Evolutionary conservation across 2,329 filamentous ascomycete species (phyloP).

Genomic region (Rugonectria rugulosa): DNA sequence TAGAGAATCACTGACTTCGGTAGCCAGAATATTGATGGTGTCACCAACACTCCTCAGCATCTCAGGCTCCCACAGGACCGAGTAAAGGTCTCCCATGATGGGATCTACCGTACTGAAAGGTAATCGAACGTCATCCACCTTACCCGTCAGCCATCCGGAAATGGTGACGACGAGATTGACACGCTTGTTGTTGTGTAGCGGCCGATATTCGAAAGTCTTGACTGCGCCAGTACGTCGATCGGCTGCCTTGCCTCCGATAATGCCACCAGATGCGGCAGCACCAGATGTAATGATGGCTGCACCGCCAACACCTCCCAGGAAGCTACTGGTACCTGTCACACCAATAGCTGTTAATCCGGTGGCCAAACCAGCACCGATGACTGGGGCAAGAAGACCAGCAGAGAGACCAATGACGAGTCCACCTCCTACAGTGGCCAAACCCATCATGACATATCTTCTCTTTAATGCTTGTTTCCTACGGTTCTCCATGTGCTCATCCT

Average conservation of each 20-base stretch:
- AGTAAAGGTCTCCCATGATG: slow-evolving; percentile 98
- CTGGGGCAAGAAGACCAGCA: slow-evolving; percentile 87
- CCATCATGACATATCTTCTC: slow-evolving; percentile 92
- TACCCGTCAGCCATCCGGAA: slow-evolving; percentile 98
- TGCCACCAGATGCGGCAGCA: slow-evolving; percentile 84
- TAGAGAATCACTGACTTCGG: slow-evolving; percentile 72
- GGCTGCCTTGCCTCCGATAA: slow-evolving; percentile 87
- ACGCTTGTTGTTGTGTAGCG: slow-evolving; percentile 96
- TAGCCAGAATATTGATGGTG: slow-evolving; percentile 97
- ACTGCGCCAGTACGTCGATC: slow-evolving; percentile 88
- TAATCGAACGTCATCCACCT: slow-evolving; percentile 93
- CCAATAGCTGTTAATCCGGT: slow-evolving; percentile 96
- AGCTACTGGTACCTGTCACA: slow-evolving; percentile 85
- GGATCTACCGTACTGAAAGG: slow-evolving; percentile 97
- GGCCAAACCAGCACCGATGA: slow-evolving; percentile 92
- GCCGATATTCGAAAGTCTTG: slow-evolving; percentile 95
- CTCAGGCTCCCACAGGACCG: slow-evolving; percentile 95
- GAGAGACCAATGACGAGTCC: slow-evolving; percentile 95
- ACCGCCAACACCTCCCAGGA: slow-evolving; percentile 89
- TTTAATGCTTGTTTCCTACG: slow-evolving; percentile 83
- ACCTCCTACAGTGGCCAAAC: slow-evolving; percentile 92
- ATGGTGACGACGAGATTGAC: slow-evolving; percentile 96
- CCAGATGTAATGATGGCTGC: slow-evolving; percentile 93
- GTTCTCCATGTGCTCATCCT: slow-evolving; percentile 90
- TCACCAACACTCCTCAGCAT: slow-evolving; percentile 98